Evolutionary conservation across 2,329 filamentous ascomycete genomes (phyloP).

Genomic region (Pleomassaria siparia): DNA sequence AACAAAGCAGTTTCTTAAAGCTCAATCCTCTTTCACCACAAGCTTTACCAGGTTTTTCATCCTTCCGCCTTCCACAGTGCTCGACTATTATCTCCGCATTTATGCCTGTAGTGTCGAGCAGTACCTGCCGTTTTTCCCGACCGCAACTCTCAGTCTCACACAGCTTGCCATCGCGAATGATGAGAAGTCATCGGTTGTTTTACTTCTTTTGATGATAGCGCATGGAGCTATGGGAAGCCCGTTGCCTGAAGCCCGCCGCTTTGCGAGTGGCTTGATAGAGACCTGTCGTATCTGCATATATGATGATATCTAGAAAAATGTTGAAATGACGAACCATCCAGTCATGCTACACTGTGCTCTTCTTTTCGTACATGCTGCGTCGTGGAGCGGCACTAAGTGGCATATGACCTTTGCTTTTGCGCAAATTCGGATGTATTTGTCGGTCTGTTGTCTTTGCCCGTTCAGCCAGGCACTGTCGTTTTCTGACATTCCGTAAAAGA

Average conservation of each 20-base stretch:
- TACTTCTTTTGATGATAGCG: slow-evolving; percentile 9
- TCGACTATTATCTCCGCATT: slow-evolving; percentile 51
- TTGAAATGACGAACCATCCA: slow-evolving; percentile 42
- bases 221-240: slow-evolving; percentile 8
- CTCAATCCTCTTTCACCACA: not conserved
- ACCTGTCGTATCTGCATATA: slow-evolving; percentile 62
- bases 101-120: slow-evolving; percentile 8
- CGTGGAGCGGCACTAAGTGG: slow-evolving; percentile 72
- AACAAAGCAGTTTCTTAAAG: not conserved
- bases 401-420: slow-evolving; percentile 44
- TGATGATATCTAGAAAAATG: slow-evolving; percentile 51
- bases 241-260: slow-evolving; percentile 3
- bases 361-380: slow-evolving; percentile 64
- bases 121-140: slow-evolving; percentile 8
- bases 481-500: not conserved
- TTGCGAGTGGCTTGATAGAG: slow-evolving; percentile 9
- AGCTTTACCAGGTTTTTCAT: slow-evolving; percentile 48
- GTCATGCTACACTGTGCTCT: slow-evolving; percentile 63
- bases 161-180: slow-evolving; percentile 1
- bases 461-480: not conserved
- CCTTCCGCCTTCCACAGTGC: slow-evolving; percentile 58
- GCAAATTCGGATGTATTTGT: slow-evolving; percentile 6
- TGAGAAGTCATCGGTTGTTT: slow-evolving; percentile 5
- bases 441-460: slow-evolving; percentile 1
- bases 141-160: not conserved